Base-by-base conservation (phyloP, 345 rosid genomes). In the Boechera divaricarpa region DNA sequence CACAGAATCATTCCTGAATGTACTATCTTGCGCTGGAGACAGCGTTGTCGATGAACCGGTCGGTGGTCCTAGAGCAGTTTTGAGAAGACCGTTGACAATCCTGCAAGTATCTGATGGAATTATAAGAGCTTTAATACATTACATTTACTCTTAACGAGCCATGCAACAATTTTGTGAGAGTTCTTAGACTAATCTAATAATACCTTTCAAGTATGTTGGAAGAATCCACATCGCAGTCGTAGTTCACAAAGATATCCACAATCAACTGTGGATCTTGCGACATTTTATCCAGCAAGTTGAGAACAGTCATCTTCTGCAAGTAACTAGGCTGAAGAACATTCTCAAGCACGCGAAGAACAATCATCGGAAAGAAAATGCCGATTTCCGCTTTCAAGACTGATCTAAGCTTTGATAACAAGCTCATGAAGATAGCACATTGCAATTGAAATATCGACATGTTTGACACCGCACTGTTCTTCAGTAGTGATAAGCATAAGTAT, bases 21-120 rank as follows among this genome's bases (percentile, higher is more conserved):
- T 84, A 55, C 87, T 69, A 71, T 93, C 99, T 77, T 95, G 98
- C 59, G 86, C 93, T 1, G 91, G 66, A 54, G 99, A 87, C 66
- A 95, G 63, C 61, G 96, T 88, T 62, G 99, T 92, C 15, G 91
- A 80, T 70, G 96, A 91, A 77, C 99, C 98, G 67, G 96, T 78
- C 4, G 99, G 90, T 6, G 98, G 97, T 79, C 99, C 98, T 36
- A 93, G 84, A 75, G 96, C 97, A 72, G 97, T 93, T 90, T 96
- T 96, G 69, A 88, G 85, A 78, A 96, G 97, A 76, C 99, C 98
- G 80, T 90, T 96, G 75, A 93, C 98, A 85, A 87, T 90, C 98
- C 99, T 96, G 98, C 88, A 87, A 92, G 83, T 67, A 90, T 89
- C 97, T 95, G 94, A 95, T 83, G 90, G 91, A 92, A 87, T 92